Evolutionary conservation across 1,139 yeast genomes (phyloP), one percentile per base, ranked within the genome.

Genomic region (Eremothecium cymbalariae): DNA sequence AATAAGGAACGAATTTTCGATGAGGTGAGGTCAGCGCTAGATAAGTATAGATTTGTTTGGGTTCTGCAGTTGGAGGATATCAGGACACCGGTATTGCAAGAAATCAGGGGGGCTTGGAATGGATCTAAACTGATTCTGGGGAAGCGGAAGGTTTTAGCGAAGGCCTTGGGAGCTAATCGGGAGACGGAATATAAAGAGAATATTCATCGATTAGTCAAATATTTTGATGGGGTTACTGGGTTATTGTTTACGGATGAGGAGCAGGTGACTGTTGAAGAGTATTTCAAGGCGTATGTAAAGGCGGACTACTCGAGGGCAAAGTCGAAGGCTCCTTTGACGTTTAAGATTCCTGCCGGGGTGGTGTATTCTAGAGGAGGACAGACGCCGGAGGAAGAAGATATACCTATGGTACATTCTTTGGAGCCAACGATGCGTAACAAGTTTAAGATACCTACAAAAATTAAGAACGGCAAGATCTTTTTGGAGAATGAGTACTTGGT

Each of bases 311-410:
- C 94, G 17, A 76, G 98, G 59, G 90, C 97, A 26, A 94, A 94
- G 46, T 70, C 86, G 28, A 74, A 63, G 50, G 72, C 95, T 4
- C 94, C 97, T 37, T 65, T 88, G 46, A 77, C 82, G 39, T 86
- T 90, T 61, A 71, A 74, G 6, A 70, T 90, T 34, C 97, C 98
- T 20, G 86, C 71, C 40, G 99, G 99, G 25, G 68, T 85, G 38
- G 80, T 90, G 8, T 88, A 85, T 59, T 84, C 97, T 11, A 77
- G 95, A 59, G 99, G 96, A 50, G 98, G 98, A 13, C 94, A 84
- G 63, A 66, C 88, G 38, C 71, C 95, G 20, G 64, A 60, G 18
- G 96, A 86, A 57, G 97, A 90, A 48, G 99, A 90, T 60, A 90
- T 90, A 14, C 95, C 96, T 49, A 77, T 90, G 84, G 80, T 94